Evolutionary conservation across 225 moss, liverwort and hornwort genomes (phyloP), one percentile per base, ranked within the genome.

Genomic region (Physcomitrium patens): DNA sequence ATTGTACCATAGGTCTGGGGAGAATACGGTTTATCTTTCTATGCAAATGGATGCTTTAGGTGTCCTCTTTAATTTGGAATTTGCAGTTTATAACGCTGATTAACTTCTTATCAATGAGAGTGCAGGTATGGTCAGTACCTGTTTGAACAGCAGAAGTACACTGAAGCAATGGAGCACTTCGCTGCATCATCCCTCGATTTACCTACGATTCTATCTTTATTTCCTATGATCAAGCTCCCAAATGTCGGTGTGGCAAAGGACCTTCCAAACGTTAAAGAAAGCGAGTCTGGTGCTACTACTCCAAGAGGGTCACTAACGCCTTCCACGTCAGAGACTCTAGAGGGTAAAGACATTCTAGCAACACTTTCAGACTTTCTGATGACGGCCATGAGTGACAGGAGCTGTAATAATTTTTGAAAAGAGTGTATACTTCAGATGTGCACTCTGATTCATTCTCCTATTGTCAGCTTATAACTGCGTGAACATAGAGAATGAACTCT

Each of bases 101-200:
- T 68, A 46, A 60, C 41, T 52, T 8, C 48, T 71, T 75, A 22
- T 63, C 9, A n/a, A 66, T 61, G 13, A 63, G 72, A 60, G 67
- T 82, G 77, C 87, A 93, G 93, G 67, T 99, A 91, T 76, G 99
- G 99, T 72, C 85, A 93, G 57, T 86, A 86, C 81, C 83, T 93
- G 49, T 95, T 99, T 70, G 99, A 92, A 54, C 87, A 93, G 74
- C 86, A 89, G 55, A 84, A 95, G 16, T 99, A 86, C 62, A 71
- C 63, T 57, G 84, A 91, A 77, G 99, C 99, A 57, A 93, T 99
- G 93, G 91, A 99, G 79, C 95, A 99, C 47, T 95, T 95, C 53
- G 85, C 86, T 70, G 99, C 91, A 55, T 99, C 99, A 17, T 95
- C 95, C 69, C 86, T 99, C 24, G 99, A 99, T 69, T 86, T 99